Evolutionary conservation across 2,329 filamentous ascomycete genomes (phyloP).

Genomic region (Fusarium sp.): DNA sequence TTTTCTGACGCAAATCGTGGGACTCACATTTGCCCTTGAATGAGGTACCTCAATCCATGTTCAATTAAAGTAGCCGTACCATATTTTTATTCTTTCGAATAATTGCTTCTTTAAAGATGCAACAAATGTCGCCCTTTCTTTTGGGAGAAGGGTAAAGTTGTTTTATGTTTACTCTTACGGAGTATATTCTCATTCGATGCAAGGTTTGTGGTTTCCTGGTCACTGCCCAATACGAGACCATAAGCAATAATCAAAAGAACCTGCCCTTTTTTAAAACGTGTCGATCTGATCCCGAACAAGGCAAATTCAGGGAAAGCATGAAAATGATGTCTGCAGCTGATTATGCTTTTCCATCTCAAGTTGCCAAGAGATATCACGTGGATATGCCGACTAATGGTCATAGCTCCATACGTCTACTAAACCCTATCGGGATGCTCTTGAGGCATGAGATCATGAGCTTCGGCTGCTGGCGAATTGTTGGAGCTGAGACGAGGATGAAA

Average conservation of each 20-base stretch:
- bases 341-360: slow-evolving; percentile 6
- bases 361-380: slow-evolving; percentile 44
- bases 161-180: not conserved
- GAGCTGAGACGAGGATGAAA: slow-evolving; percentile 11
- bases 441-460: slow-evolving; percentile 25
- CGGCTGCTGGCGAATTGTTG: slow-evolving; percentile 19
- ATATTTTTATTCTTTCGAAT: not conserved
- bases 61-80: not conserved
- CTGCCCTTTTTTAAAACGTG: slow-evolving; percentile 28
- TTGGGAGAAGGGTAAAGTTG: not conserved
- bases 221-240: slow-evolving; percentile 40
- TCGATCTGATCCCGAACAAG: slow-evolving; percentile 32
- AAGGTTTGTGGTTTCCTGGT: slow-evolving; percentile 21
- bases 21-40: not conserved
- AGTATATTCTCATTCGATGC: not conserved
- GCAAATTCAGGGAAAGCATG: slow-evolving; percentile 19
- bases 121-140: not conserved
- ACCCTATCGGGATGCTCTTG: slow-evolving; percentile 39
- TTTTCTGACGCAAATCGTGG: slow-evolving; percentile 4
- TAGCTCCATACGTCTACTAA: slow-evolving; percentile 46
- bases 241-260: slow-evolving; percentile 3
- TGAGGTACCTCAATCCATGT: not conserved
- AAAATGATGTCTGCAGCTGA: slow-evolving; percentile 15
- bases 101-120: not conserved
- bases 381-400: slow-evolving; percentile 41